Percentiles rank a stretch among this genome's conserved stretches.
Evolutionary conservation across 441 rosid species (phyloP).

Genomic region (Populus tomentosa): DNA sequence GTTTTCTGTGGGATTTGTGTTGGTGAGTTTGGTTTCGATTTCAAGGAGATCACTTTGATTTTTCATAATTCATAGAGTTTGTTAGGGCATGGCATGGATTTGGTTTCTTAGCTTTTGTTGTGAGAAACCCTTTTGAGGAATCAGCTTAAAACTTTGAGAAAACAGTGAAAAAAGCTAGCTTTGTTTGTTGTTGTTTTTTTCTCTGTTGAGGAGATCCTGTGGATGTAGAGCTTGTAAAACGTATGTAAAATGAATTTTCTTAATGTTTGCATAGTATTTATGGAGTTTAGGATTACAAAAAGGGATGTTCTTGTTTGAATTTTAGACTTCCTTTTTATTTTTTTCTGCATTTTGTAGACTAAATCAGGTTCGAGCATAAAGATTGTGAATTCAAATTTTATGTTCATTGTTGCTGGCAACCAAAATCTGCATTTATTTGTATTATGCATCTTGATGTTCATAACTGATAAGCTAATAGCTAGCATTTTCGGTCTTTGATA

Average conservation of each 20-base stretch:
- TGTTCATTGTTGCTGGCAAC: background rate
- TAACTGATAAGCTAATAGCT: background rate
- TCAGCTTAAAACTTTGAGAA: background rate
- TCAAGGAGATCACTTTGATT: background rate
- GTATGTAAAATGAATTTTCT: background rate
- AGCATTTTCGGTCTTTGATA: background rate
- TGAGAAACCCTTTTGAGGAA: background rate
- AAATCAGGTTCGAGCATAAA: background rate
- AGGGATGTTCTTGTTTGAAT: background rate
- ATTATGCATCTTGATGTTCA: background rate
- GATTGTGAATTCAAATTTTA: background rate
- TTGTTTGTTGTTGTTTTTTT: background rate
- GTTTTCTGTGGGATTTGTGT: background rate
- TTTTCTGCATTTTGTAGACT: background rate
- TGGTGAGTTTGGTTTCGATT: background rate
- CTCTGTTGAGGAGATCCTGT: background rate
- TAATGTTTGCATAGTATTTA: background rate
- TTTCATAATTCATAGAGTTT: background rate
- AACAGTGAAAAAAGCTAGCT: background rate
- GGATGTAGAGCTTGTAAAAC: background rate
- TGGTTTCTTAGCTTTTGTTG: background rate
- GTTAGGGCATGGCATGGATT: background rate
- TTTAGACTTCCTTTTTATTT: background rate
- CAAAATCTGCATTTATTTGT: background rate
- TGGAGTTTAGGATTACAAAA: background rate